phyloP scores from a whole-genome alignment of 2,329 filamentous ascomycete genomes.

The Aspergillus sp. region DNA sequence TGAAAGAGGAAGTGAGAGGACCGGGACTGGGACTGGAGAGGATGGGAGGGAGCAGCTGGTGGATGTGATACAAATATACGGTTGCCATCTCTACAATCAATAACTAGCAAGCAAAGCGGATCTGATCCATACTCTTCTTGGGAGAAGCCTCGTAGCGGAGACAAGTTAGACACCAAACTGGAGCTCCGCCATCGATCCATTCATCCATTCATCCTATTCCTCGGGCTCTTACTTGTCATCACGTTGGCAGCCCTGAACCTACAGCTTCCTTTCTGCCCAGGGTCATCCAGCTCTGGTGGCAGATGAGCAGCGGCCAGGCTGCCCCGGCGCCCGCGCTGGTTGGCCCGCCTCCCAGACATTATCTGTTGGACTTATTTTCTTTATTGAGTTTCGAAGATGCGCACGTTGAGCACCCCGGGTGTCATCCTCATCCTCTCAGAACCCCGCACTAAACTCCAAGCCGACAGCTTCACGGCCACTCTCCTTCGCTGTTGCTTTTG shows the following conservation, averaged over 20 bases:
- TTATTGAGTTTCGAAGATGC: neutral
- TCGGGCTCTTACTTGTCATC: slow-evolving; percentile 6
- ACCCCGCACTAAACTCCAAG: slow-evolving; percentile 18
- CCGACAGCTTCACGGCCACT: neutral
- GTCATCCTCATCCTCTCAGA: neutral
- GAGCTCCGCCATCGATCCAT: slow-evolving; percentile 3
- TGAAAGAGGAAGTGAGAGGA: neutral
- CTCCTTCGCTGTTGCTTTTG: slow-evolving; percentile 3
- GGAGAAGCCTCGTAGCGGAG: neutral
- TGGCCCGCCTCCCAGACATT: neutral
- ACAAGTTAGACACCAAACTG: neutral
- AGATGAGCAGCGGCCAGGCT: slow-evolving; percentile 10
- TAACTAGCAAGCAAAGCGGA: slow-evolving; percentile 1
- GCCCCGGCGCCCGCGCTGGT: neutral
- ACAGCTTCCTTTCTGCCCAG: neutral
- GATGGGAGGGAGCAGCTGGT: neutral
- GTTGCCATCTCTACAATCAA: neutral
- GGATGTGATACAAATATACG: slow-evolving; percentile 18
- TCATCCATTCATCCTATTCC: slow-evolving; percentile 1
- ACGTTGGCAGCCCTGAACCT: slow-evolving; percentile 8
- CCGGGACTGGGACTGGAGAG: neutral
- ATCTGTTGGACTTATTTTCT: neutral
- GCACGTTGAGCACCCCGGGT: neutral
- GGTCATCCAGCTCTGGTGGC: slow-evolving; percentile 9
- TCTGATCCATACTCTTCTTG: neutral